phyloP scores from a whole-genome alignment of 1,284 basidiomycete species.

The Ustilago hordei region DNA sequence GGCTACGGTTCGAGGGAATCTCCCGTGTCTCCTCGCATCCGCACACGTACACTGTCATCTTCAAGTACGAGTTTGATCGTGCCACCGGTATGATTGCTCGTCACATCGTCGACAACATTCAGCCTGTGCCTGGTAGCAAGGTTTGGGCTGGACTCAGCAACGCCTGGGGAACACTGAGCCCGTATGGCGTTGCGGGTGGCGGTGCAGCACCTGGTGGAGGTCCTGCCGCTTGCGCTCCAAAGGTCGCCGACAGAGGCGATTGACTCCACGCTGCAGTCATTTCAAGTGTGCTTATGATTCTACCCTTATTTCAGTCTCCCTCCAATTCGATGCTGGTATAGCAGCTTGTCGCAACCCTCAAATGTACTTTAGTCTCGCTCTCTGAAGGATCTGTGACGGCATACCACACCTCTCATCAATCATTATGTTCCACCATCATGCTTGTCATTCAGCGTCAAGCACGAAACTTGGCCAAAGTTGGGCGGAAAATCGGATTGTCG shows the following conservation, averaged over 20 bases:
- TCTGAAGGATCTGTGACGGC: not conserved
- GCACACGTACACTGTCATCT: constrained; percentile 65
- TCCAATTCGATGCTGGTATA: too few species aligned
- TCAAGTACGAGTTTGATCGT: constrained; percentile 63
- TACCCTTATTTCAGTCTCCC: not conserved
- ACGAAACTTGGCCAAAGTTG: too few species aligned
- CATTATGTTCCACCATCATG: not conserved
- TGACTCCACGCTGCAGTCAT: not conserved
- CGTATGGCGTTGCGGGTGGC: constrained; percentile 16
- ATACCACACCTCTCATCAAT: constrained; percentile 9
- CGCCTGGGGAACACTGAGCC: constrained; percentile 42
- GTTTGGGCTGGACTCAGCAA: constrained; percentile 49
- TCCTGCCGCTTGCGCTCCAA: constrained; percentile 20
- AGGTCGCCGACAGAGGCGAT: not conserved
- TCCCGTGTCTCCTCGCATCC: constrained; percentile 52
- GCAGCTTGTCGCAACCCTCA: too few species aligned
- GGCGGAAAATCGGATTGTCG: not conserved
- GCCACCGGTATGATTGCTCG: constrained; percentile 57
- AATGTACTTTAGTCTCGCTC: not conserved
- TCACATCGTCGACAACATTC: constrained; percentile 65
- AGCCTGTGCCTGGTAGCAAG: constrained; percentile 63
- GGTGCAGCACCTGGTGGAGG: constrained; percentile 22
- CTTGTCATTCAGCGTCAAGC: too few species aligned
- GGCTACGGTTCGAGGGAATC: constrained; percentile 60
- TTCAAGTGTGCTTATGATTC: not conserved